Conservation (phyloP, 805 yeast species). For the Ogataea degrootiae region DNA sequence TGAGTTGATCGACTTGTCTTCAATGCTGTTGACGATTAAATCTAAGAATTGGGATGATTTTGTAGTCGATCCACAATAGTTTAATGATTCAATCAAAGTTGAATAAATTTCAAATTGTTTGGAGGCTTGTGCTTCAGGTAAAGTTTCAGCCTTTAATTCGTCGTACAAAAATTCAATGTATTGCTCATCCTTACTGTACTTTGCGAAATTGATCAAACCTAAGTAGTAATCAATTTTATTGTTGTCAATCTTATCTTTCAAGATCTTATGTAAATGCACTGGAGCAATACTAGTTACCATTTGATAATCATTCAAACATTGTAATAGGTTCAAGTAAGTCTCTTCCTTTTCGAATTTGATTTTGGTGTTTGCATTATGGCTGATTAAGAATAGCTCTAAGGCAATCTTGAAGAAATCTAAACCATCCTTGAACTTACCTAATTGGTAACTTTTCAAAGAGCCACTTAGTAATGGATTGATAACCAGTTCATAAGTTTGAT, state of each 20-base stretch:
- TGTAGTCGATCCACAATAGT: constrained; percentile 43
- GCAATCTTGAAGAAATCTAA: constrained; percentile 46
- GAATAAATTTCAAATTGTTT: constrained; percentile 48
- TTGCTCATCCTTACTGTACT: constrained; percentile 31
- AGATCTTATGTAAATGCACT: constrained; percentile 10
- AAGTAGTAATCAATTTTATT: constrained; percentile 28
- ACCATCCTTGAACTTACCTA: constrained; percentile 35
- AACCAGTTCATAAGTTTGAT: constrained; percentile 48
- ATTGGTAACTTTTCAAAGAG: constrained; percentile 36
- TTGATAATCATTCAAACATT: constrained; percentile 25
- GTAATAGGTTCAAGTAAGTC: constrained; percentile 19
- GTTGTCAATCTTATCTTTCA: constrained; percentile 11
- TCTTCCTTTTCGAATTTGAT: constrained; percentile 13
- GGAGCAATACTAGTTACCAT: constrained; percentile 15
- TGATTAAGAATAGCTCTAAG: constrained; percentile 38
- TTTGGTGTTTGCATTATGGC: constrained; percentile 15
- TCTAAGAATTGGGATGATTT: constrained; percentile 56
- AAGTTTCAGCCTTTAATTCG: constrained; percentile 21
- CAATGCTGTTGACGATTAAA: constrained; percentile 34
- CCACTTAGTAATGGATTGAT: constrained; percentile 49
- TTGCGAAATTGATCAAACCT: constrained; percentile 36
- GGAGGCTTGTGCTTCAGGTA: constrained; percentile 3
- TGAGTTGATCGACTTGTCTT: constrained; percentile 10
- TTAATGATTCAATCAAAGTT: constrained; percentile 46
- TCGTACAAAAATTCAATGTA: constrained; percentile 36